Evolutionary conservation across 768 basidiomycete genomes (phyloP), one percentile per base, ranked within the genome.

Genomic region (Suillus sp.): DNA sequence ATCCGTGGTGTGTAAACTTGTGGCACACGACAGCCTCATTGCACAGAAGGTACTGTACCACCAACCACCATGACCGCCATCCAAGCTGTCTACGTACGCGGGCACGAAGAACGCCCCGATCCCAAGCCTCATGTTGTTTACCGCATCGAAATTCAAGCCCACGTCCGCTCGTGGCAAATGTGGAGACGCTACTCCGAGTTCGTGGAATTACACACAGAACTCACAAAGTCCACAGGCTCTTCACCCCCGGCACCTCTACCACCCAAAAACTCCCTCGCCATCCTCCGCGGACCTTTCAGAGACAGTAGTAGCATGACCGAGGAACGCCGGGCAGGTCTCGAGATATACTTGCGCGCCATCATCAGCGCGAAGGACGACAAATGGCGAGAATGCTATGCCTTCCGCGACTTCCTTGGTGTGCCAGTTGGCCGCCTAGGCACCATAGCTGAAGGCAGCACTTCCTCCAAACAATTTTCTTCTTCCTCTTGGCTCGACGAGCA

Each of bases 161-260:
- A 93, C 61, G 92, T 95, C 34, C 89, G 92, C 65, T 90, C 93
- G 72, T 98, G 96, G 95, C 86, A 90, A 62, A 92, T 97, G 83
- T 92, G 91, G 87, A 83, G 91, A 63, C 91, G 96, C 57, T 99
- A 98, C 79, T 95, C 93, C 48, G 95, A 97, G 78, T 99, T 99
- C 78, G 88, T 85, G 71, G 88, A 93, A 69, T 86, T 99, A 8
- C 85, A 96, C 74, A 83, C 84, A 9, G 91, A 95, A 70, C 86
- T 97, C 69, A 83, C 84, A 32, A 89, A 90, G 72, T 84, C 88
- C n/a, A 85, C 85, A n/a, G 89, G 89, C 18, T 83, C 86, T n/a
- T 77, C 89, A 22, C 94, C 95, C 13, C 95, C 96, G 14, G 83
- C 77, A 20, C 65, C 81, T n/a, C 84, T 98, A 22, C 96, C 96